Percentiles rank a stretch among this genome's conserved stretches.
Conservation (phyloP, 1,284 basidiomycete genomes). For the Melampsora larici-populina region DNA sequence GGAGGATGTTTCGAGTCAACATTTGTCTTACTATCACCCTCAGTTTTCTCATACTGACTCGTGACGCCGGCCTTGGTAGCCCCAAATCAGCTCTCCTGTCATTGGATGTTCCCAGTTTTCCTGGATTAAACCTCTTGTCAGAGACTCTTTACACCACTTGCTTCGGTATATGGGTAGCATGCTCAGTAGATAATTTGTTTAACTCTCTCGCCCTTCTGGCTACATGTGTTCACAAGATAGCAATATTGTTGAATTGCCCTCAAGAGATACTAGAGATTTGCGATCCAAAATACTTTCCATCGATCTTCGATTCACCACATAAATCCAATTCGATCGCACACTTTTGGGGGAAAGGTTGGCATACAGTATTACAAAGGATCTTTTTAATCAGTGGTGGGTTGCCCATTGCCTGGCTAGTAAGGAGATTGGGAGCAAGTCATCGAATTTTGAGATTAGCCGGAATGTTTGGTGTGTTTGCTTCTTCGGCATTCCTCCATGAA, state of each 20-base stretch:
- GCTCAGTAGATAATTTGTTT: background rate
- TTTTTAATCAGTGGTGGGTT: background rate
- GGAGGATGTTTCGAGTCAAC: background rate
- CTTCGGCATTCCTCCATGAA: background rate
- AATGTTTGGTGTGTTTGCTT: background rate
- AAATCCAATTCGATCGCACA: background rate
- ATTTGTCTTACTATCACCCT: background rate
- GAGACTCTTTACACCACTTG: background rate
- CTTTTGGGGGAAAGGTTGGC: background rate
- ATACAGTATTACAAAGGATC: background rate
- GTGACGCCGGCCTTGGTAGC: background rate
- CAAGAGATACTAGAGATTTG: background rate
- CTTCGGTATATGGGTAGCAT: background rate
- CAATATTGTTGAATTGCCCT: background rate
- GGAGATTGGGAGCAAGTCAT: background rate
- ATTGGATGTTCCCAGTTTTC: background rate
- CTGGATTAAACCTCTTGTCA: background rate
- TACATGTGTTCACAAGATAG: background rate
- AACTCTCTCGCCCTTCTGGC: background rate
- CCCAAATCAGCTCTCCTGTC: background rate
- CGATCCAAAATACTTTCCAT: background rate
- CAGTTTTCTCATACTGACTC: background rate
- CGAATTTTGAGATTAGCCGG: background rate
- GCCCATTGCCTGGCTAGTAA: background rate
- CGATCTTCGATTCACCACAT: background rate